Base-by-base conservation (phyloP, 768 basidiomycete genomes). In the Mycena albidolilacea region DNA sequence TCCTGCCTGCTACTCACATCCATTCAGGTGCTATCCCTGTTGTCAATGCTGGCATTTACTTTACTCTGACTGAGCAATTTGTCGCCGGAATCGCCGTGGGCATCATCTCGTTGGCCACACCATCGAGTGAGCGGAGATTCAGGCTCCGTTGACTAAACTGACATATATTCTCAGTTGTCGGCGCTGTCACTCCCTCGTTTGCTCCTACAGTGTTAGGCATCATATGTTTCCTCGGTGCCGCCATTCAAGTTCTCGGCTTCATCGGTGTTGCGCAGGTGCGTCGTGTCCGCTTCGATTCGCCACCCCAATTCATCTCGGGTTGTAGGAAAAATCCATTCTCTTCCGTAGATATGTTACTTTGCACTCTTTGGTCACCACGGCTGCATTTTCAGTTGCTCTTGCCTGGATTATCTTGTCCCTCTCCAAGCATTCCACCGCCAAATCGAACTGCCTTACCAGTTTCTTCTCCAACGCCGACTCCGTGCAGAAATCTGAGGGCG, bases 21-120 rank as follows among this genome's bases (percentile, higher is more conserved):
- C 44, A 17, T 39, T 3, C 14, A 75, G 74, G 74, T 78, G 97
- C 97, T 55, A 93, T 98, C 71, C 97, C 97, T 10, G 83, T 96
- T 61, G 86, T 96, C 74, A 97, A 99, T 84, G 88, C 91, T 72
- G 98, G 98, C 41, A 94, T 98, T 65, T 98, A 98, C 77, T 81
- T 90, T 21, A 89, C 93, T 38, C 81, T 99, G 61, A 80, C 85
- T 0, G 95, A 97, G 80, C 97, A 98, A 82, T 86, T 95, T 54
- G 84, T 89, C 17, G 80, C 92, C 21, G 91, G 89, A 6, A 78
- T 95, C 73, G 72, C 93, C 17, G 89, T 91, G 11, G 96, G 93
- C 21, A 90, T 91, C 5, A 86, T 97, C 37, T 87, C 93, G 12
- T 77, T 97, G 44, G 92, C 90, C 1, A 95, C 96, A 1, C 93